Percentiles rank a stretch among this genome's conserved stretches.
phyloP scores from a whole-genome alignment of 371 early-diverging fungal species.

The Synchytrium microbalum region DNA sequence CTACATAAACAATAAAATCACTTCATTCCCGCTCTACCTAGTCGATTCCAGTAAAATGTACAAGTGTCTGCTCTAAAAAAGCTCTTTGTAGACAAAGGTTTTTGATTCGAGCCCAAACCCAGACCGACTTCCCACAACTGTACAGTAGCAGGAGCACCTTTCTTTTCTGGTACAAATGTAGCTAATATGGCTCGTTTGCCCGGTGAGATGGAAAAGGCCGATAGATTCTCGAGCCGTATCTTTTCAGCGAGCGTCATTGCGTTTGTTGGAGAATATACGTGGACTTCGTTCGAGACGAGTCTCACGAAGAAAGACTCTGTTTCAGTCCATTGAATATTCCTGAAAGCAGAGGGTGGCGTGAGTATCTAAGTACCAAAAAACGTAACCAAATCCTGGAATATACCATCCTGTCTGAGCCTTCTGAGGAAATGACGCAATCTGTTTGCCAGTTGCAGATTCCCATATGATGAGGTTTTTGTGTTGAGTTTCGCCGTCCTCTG shows the following conservation, averaged over 20 bases:
- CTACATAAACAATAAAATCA: not conserved
- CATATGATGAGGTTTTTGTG: slow-evolving; percentile 73
- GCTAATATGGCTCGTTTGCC: slow-evolving; percentile 76
- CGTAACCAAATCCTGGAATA: slow-evolving; percentile 5
- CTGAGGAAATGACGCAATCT: slow-evolving; percentile 68
- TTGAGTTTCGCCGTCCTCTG: slow-evolving; percentile 51
- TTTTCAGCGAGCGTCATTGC: slow-evolving; percentile 2
- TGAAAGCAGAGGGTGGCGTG: too few species aligned
- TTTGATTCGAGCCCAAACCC: slow-evolving; percentile 55
- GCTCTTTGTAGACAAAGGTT: slow-evolving; percentile 76
- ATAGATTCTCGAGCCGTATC: slow-evolving; percentile 52
- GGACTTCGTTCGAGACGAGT: slow-evolving; percentile 79
- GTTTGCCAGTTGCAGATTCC: slow-evolving; percentile 62
- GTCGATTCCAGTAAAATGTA: slow-evolving; percentile 84
- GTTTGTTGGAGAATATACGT: slow-evolving; percentile 72
- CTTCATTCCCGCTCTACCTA: slow-evolving; percentile 47
- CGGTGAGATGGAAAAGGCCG: slow-evolving; percentile 80
- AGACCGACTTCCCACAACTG: slow-evolving; percentile 54
- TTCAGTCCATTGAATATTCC: slow-evolving; percentile 89
- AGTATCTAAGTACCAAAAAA: too few species aligned
- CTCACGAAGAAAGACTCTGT: slow-evolving; percentile 83
- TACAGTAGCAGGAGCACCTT: slow-evolving; percentile 71
- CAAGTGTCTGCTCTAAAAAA: slow-evolving; percentile 91
- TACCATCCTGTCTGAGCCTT: slow-evolving; percentile 60
- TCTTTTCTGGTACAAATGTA: slow-evolving; percentile 80